Evolutionary conservation across 2,329 filamentous ascomycete genomes (phyloP).

Genomic region (Monosporascus sp.): DNA sequence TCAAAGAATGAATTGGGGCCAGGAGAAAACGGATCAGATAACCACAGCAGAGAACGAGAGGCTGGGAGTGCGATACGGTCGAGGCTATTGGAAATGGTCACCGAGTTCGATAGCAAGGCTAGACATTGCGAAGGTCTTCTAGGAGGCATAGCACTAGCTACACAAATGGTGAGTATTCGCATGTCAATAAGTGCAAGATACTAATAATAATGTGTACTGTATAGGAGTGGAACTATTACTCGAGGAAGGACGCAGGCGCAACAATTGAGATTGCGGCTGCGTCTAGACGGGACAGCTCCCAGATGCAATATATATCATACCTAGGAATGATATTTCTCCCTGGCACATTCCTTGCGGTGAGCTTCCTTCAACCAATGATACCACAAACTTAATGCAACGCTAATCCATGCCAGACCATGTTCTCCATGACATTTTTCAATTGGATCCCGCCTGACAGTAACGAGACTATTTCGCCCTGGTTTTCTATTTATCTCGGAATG

Average conservation of each 20-base stretch:
- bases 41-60: not conserved
- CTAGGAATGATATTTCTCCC: slow-evolving; percentile 19
- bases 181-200: not conserved
- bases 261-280: slow-evolving; percentile 12
- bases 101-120: slow-evolving; percentile 10
- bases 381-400: not conserved
- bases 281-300: slow-evolving; percentile 12
- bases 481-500: slow-evolving; percentile 10
- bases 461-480: slow-evolving; percentile 12
- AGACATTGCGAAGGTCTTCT: slow-evolving; percentile 7
- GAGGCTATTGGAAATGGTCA: slow-evolving; percentile 11
- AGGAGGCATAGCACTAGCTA: slow-evolving; percentile 8
- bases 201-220: not conserved
- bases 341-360: slow-evolving; percentile 17
- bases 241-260: slow-evolving; percentile 7
- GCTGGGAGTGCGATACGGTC: slow-evolving; percentile 3
- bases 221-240: slow-evolving; percentile 16
- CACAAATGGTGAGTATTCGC: slow-evolving; percentile 11
- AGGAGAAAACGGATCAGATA: not conserved
- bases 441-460: slow-evolving; percentile 12
- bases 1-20: not conserved
- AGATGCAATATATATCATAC: slow-evolving; percentile 11
- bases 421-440: slow-evolving; percentile 17
- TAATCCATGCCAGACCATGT: slow-evolving; percentile 8
- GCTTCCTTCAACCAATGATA: not conserved